phyloP scores from a whole-genome alignment of 1,284 basidiomycete genomes.

The Tilletia setariae region DNA sequence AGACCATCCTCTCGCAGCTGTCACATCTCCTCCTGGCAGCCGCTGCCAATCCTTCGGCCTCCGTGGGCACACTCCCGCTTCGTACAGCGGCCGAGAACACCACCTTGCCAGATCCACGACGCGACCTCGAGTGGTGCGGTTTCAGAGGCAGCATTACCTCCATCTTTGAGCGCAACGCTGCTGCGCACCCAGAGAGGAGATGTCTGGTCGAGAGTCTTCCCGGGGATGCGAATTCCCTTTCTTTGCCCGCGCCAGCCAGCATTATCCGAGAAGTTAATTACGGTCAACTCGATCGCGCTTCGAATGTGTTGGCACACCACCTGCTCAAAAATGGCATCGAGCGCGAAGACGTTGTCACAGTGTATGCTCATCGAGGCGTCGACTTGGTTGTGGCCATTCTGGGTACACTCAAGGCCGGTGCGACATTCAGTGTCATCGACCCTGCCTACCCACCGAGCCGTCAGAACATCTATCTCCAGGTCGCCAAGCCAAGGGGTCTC shows the following conservation, averaged over 20 bases:
- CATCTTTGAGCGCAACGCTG: constrained; percentile 57
- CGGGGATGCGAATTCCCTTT: constrained; percentile 70
- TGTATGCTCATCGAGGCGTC: constrained; percentile 95
- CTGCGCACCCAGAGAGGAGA: constrained; percentile 43
- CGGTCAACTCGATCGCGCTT: constrained; percentile 73
- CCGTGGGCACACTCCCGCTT: constrained; percentile 45
- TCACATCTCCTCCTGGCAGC: constrained; percentile 71
- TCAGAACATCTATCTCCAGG: constrained; percentile 92
- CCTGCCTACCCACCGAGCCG: constrained; percentile 93
- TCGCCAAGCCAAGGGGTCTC: constrained; percentile 88
- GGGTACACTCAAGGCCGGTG: constrained; percentile 93
- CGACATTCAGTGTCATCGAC: constrained; percentile 96
- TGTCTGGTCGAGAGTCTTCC: constrained; percentile 61
- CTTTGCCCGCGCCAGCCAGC: constrained; percentile 61
- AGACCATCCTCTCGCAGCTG: constrained; percentile 79
- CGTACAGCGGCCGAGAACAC: constrained; percentile 65
- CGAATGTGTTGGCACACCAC: constrained; percentile 88
- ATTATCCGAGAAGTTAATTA: constrained; percentile 70
- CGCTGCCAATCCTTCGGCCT: constrained; percentile 60
- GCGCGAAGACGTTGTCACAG: constrained; percentile 94
- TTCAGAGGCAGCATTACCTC: constrained; percentile 91
- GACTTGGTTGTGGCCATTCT: constrained; percentile 96
- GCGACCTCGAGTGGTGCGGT: constrained; percentile 92
- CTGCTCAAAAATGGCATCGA: constrained; percentile 79
- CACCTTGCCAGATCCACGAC: constrained; percentile 78